Evolutionary conservation across 371 early-diverging fungal genomes (phyloP).

Genomic region (Zancudomyces culisetae): DNA sequence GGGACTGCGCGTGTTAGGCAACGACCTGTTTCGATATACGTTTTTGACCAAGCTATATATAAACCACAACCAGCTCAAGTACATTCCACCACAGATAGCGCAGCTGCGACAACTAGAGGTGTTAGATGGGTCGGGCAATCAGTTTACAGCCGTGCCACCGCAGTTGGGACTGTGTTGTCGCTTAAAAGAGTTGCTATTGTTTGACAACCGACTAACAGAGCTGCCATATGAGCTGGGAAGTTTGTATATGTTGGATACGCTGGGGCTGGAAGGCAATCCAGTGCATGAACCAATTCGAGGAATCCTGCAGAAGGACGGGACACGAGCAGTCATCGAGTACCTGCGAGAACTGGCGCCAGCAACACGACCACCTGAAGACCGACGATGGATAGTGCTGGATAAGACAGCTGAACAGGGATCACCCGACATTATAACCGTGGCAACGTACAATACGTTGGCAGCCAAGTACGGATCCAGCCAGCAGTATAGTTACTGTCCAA

Average conservation of each 20-base stretch:
- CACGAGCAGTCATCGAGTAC: constrained; percentile 64
- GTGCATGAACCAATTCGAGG: constrained; percentile 64
- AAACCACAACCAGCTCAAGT: constrained; percentile 78
- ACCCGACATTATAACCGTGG: constrained; percentile 49
- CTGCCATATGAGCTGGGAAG: constrained; percentile 88
- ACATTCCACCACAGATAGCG: constrained; percentile 49
- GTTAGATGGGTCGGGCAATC: constrained; percentile 81
- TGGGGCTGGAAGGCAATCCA: constrained; percentile 96
- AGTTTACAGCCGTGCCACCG: constrained; percentile 64
- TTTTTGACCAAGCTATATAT: constrained; percentile 83
- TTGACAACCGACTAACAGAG: constrained; percentile 78
- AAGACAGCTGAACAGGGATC: constrained; percentile 14
- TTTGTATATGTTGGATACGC: constrained; percentile 73
- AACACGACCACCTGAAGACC: constrained; percentile 65
- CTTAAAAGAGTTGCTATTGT: constrained; percentile 71
- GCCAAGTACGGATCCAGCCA: constrained; percentile 78
- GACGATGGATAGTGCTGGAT: constrained; percentile 77
- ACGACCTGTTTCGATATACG: constrained; percentile 49
- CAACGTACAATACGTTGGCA: constrained; percentile 90
- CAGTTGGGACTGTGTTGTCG: constrained; percentile 76
- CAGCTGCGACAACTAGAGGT: constrained; percentile 41
- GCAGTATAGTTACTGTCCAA: constrained; percentile 88
- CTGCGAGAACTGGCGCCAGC: constrained; percentile 69
- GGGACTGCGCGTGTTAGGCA: constrained; percentile 59
- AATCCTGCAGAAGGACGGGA: constrained; percentile 72